Evolutionary conservation across 164 flowering plant species (phyloP), one percentile per base, ranked within the genome.

Genomic region (Chimonanthus praecox): DNA sequence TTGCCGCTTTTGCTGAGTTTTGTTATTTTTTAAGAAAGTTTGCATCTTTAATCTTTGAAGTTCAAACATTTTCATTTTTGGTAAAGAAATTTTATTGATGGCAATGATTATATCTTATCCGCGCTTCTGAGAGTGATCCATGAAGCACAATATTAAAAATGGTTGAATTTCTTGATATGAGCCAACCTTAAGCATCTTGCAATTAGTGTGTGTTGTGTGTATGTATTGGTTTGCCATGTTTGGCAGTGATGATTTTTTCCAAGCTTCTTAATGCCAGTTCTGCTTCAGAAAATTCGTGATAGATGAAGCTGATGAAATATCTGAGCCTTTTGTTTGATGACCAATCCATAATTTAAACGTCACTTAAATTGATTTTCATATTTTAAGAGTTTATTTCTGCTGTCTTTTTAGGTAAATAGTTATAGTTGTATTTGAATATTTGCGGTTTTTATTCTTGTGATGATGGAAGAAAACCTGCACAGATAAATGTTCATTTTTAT

Each of bases 121-220:
- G 94, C 91, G 94, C 95, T 90, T 92, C 97, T 88, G 97, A 92
- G 91, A 81, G 71, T 0, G 51, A 72, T 84, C 90, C 20, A 71
- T 92, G 97, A 89, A 87, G 97, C 81, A 87, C n/a, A 86, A 73
- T 58, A 3, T 9, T 11, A 62, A 62, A 70, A 72, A 82, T 88
- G 97, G 94, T 92, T 92, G 97, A 92, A 92, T 92, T 92, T 92
- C 94, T 92, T 89, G 71, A 88, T 88, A 90, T 92, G 92, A 90
- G 94, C 93, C 92, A 47, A 16, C 4, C 5, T 9, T 10, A 54
- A n/a, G 1, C 33, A 33, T 33, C 33, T 33, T 33, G 33, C 33
- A 1, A 33, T 33, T 1, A 33, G 1, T 54, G 54, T 45, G 21
- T 7, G 58, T 73, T 21, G 49, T 51, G 51, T 3, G 7, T 5